A percentile compares a stretch with the other conserved stretches of the same genome.
Evolutionary conservation across 73 alveolate genomes (phyloP).

Genomic region (Paraurostyla sp.): DNA sequence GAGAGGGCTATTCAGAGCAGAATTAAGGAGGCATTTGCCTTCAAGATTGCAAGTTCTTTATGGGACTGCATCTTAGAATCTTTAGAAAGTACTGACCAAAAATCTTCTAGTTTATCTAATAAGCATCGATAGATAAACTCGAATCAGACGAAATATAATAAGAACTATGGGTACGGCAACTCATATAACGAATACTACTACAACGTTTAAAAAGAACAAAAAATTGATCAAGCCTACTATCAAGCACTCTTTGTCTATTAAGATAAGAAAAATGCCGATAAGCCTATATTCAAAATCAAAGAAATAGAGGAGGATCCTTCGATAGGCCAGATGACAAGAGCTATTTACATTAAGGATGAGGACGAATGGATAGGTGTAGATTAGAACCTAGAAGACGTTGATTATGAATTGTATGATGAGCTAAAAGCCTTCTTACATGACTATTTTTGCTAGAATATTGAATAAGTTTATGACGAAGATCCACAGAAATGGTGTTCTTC

Average conservation of each 20-base stretch:
- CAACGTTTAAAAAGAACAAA: not conserved
- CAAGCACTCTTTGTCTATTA: not conserved
- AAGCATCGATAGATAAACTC: not conserved
- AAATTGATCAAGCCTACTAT: not conserved
- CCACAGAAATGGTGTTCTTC: not conserved
- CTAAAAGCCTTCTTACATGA: conserved; percentile 59
- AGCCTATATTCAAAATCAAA: not conserved
- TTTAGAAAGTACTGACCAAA: not conserved
- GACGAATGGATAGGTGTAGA: conserved; percentile 74
- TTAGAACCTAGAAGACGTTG: conserved; percentile 47
- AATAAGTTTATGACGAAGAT: conserved; percentile 22
- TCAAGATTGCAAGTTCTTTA: conserved; percentile 40
- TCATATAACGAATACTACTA: conserved; percentile 2
- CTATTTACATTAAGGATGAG: conserved; percentile 54
- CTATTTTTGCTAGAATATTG: conserved; percentile 44
- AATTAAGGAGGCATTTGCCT: conserved; percentile 77
- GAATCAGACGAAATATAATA: not conserved
- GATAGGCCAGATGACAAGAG: conserved; percentile 23
- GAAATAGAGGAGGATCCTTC: conserved; percentile 63
- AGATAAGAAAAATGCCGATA: not conserved
- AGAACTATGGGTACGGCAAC: not conserved
- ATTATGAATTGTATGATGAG: conserved; percentile 33
- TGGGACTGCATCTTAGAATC: conserved; percentile 65
- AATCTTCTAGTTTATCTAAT: not conserved
- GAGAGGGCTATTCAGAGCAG: conserved; percentile 73